Evolutionary conservation across 2,329 filamentous ascomycete species (phyloP), one percentile per base, ranked within the genome.

Genomic region (Arthrobotrys pseudoclavata): DNA sequence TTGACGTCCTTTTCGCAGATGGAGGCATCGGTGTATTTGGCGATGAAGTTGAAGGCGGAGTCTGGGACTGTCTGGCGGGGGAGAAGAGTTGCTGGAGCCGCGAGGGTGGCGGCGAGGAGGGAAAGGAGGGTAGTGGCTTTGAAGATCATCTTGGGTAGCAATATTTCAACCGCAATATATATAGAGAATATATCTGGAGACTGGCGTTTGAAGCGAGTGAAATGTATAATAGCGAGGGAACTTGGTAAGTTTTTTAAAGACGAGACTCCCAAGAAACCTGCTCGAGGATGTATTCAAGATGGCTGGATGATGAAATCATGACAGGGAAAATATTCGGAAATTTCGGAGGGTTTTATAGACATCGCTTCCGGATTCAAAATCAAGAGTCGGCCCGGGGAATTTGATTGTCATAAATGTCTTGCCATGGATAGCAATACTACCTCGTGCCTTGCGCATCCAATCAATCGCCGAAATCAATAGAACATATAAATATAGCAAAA

Each of bases 321-420:
- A 57, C 29, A 20, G 29, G 55, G 20, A 24, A 60, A 60, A 60
- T 18, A 2, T 42, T 60, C 55, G 31, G 55, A 60, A 60, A 60
- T 60, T 34, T 60, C 55, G 55, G 55, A 60, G 55, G 55, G 20
- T 60, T 60, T 60, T 60, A 60, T 60, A 50, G 47, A 60, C 31
- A n/a, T 42, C 31, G 3, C 13, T 42, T 60, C 20, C 20, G 18
- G 34, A n/a, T 42, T 40, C 26, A 42, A 42, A 57, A 42, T 3
- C 55, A 24, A 60, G 55, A 34, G 31, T 42, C 34, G 4, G 55
- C 9, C 5, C 20, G 42, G 26, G 55, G 18, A 26, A 60, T 42
- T n/a, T 60, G 55, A 60, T 60, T 60, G 31, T 24, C 55, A 24
- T 60, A 10, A 13, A 42, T 40, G 18, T 42, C 55, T 42, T 10